Base-by-base conservation (phyloP, 2,329 filamentous ascomycete genomes). In the Aspergillus phoenicis region DNA sequence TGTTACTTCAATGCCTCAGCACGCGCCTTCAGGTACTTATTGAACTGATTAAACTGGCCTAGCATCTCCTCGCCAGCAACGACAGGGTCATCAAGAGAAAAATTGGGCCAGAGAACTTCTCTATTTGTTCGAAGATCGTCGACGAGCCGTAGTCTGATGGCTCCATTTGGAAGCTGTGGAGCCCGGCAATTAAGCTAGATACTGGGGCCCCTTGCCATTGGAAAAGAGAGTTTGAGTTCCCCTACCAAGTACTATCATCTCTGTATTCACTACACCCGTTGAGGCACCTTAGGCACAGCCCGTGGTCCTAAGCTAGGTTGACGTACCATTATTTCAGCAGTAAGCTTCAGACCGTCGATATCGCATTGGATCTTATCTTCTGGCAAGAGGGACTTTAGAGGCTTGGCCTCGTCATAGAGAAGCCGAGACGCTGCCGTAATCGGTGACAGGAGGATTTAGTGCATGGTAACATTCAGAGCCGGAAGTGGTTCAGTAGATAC, bases 201-300 rank as follows among this genome's bases (percentile, higher is more conserved):
- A 70, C 70, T 8, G 69, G 69, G 15, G 70, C 66, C n/a, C 70
- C 70, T 55, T 72, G 70, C 70, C 70, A 72, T 17, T 64, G 64
- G 33, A 71, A 69, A 15, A 69, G 48, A 15, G 22, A 60, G 51
- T 71, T 68, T 5, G 64, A 64, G 28, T 71, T 72, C 38, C 66
- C 62, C 70, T 58, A 22, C 28, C 13, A 8, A 33, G 5, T 51
- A 20, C 15, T 10, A 6, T 33, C 11, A 17, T 20, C 28, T 33
- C 4, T 33, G 47, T 5, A 17, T 24, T 7, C 15, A 28, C 47
- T 33, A 20, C 11, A 11, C 10, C 41, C 4, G 24, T 22, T 24
- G 41, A n/a, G 15, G 15, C 8, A 17, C 24, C 3, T 30, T 17
- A 3, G n/a, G 28, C 8, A 49, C 8, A 26, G 8, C 38, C 36